Conservation (phyloP, 2,329 filamentous ascomycete species). For the Aspergillus floridensis region DNA sequence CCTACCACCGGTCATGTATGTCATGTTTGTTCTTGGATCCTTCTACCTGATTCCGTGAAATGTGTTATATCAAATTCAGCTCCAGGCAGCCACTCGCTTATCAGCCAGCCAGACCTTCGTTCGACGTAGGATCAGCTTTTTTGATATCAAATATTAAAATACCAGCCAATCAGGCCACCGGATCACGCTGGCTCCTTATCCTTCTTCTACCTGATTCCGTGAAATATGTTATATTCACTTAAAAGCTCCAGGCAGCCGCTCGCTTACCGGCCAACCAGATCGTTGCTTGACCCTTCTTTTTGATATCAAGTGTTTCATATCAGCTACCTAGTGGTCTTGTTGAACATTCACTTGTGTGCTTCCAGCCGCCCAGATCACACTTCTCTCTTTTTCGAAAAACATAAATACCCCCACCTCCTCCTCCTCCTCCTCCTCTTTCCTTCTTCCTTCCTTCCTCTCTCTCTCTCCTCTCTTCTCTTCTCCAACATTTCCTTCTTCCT, state of each 20-base stretch:
- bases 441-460: not conserved
- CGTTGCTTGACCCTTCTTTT: too few species aligned
- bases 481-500: not conserved
- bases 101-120: not conserved
- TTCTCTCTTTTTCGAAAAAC: not conserved
- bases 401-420: not conserved
- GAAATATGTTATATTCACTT: too few species aligned
- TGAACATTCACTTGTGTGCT: not conserved
- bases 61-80: not conserved
- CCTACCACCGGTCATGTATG: too few species aligned
- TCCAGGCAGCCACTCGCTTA: not conserved
- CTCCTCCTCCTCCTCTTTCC: not conserved
- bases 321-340: too few species aligned
- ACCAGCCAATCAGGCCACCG: too few species aligned
- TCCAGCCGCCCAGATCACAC: not conserved
- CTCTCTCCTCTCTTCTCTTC: not conserved
- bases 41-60: not conserved
- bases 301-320: too few species aligned
- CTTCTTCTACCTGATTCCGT: too few species aligned
- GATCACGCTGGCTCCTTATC: too few species aligned
- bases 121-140: not conserved
- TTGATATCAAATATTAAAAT: too few species aligned
- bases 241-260: too few species aligned
- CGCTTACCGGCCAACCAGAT: too few species aligned
- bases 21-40: not conserved